These are phyloP conservation scores for Saccharomyces jurei DNA, from an alignment of 805 yeast species.

Conservation along the genomic window DNA sequence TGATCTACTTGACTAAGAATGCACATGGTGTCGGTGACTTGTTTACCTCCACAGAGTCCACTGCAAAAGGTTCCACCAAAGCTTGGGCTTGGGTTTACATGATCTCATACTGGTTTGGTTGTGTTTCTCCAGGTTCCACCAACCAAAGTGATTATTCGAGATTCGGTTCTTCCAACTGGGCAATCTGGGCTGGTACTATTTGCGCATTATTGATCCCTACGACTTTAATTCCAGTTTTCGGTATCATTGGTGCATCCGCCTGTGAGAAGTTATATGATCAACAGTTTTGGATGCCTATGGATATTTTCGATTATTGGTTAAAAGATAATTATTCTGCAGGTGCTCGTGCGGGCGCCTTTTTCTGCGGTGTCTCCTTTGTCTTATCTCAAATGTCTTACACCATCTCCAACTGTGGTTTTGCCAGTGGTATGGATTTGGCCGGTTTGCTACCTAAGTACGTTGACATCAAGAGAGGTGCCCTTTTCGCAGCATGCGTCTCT, in stretches of 20 bases:
- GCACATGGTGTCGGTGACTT: slow-evolving; percentile 32
- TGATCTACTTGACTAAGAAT: slow-evolving; percentile 28
- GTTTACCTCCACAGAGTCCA: slow-evolving; percentile 24
- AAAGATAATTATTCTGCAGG: slow-evolving; percentile 28
- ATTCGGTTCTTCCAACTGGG: slow-evolving; percentile 30
- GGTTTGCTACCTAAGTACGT: slow-evolving; percentile 35
- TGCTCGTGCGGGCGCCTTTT: slow-evolving; percentile 35
- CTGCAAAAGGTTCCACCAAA: slow-evolving; percentile 30
- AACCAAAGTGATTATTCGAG: slow-evolving; percentile 37
- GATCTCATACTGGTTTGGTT: slow-evolving; percentile 37
- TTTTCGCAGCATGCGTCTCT: slow-evolving; percentile 30
- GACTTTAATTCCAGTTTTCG: slow-evolving; percentile 37
- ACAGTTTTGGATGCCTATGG: slow-evolving; percentile 33
- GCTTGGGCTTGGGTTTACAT: slow-evolving; percentile 39
- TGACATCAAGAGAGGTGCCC: slow-evolving; percentile 36
- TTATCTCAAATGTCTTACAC: slow-evolving; percentile 35
- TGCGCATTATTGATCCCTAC: slow-evolving; percentile 32
- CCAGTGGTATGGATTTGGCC: slow-evolving; percentile 39
- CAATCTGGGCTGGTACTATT: slow-evolving; percentile 29
- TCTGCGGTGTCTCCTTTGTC: slow-evolving; percentile 33
- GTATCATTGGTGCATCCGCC: slow-evolving; percentile 37
- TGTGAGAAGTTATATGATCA: slow-evolving; percentile 30
- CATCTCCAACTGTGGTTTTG: slow-evolving; percentile 33
- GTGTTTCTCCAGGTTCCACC: slow-evolving; percentile 35
- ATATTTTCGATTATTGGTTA: slow-evolving; percentile 27